These are phyloP conservation scores for Ruellia speciosa DNA, from an alignment of 305 asterid species.

Conservation along the genomic window DNA sequence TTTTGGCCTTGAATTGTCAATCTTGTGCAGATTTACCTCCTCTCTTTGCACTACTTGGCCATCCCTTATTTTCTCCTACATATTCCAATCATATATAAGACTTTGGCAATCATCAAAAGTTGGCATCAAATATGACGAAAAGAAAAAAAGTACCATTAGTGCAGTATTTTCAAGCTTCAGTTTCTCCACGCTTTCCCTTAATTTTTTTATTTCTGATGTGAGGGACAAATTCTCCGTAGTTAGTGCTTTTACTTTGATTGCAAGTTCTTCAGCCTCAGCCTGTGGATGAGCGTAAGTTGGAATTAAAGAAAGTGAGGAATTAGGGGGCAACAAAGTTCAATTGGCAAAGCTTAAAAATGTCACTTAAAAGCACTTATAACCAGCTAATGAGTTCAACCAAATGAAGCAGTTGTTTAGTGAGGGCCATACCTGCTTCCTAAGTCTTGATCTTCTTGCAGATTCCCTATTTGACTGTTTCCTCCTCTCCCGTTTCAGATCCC, in stretches of 20 bases:
- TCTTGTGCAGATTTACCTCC: neutral
- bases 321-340: no score
- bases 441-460: conserved; percentile 94
- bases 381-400: no score
- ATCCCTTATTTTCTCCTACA: conserved; percentile 50
- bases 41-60: conserved; percentile 31
- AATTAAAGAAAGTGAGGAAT: no score
- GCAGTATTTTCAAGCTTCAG: conserved; percentile 70
- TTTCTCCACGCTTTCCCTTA: conserved; percentile 54
- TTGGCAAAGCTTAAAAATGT: no score
- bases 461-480: conserved; percentile 97
- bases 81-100: neutral
- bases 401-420: neutral
- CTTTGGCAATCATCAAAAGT: no score
- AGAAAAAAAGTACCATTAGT: conserved; percentile 36
- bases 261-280: conserved; percentile 92
- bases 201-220: conserved; percentile 58
- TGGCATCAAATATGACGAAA: no score
- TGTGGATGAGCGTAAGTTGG: conserved; percentile 15
- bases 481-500: conserved; percentile 88
- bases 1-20: conserved; percentile 31
- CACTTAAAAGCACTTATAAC: neutral
- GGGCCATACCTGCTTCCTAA: conserved; percentile 74
- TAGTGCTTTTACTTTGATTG: conserved; percentile 58
- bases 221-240: conserved; percentile 59